Conservation (phyloP, 2,329 filamentous ascomycete genomes). For the Nemania abortiva region DNA sequence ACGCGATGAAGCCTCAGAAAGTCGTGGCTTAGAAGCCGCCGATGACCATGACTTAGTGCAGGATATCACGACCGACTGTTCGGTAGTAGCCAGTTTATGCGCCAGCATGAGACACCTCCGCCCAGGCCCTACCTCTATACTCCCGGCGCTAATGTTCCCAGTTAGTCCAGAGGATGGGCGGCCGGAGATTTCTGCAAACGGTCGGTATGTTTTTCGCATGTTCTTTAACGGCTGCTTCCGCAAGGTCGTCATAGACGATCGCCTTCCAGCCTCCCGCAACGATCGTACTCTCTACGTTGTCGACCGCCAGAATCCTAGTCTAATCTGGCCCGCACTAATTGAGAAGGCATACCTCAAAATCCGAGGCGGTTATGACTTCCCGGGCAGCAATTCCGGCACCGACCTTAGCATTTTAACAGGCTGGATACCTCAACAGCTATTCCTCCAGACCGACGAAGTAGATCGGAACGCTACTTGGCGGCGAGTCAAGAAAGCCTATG, state of each 20-base stretch:
- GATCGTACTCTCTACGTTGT: slow-evolving; percentile 85
- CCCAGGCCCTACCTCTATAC: slow-evolving; percentile 75
- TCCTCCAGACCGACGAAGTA: slow-evolving; percentile 86
- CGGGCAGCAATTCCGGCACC: slow-evolving; percentile 95
- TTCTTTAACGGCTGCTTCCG: slow-evolving; percentile 96
- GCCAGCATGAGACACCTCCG: slow-evolving; percentile 79
- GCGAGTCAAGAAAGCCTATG: slow-evolving; percentile 79
- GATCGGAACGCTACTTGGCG: slow-evolving; percentile 82
- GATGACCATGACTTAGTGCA: slow-evolving; percentile 86
- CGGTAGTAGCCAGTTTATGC: slow-evolving; percentile 94
- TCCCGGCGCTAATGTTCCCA: slow-evolving; percentile 80
- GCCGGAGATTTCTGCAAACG: slow-evolving; percentile 78
- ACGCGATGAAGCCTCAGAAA: slow-evolving; percentile 10
- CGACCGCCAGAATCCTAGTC: slow-evolving; percentile 82
- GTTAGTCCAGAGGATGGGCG: slow-evolving; percentile 69
- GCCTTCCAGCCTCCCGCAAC: slow-evolving; percentile 81
- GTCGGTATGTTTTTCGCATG: slow-evolving; percentile 91
- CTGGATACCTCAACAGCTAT: slow-evolving; percentile 97
- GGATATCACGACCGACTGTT: slow-evolving; percentile 95
- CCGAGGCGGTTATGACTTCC: slow-evolving; percentile 95
- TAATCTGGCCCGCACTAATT: slow-evolving; percentile 91
- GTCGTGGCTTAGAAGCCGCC: slow-evolving; percentile 53
- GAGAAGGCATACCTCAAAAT: slow-evolving; percentile 98
- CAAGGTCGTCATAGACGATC: slow-evolving; percentile 88
- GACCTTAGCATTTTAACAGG: slow-evolving; percentile 93